These are phyloP conservation scores for Lentinula boryana DNA, from an alignment of 768 basidiomycete genomes.

Conservation along the genomic window DNA sequence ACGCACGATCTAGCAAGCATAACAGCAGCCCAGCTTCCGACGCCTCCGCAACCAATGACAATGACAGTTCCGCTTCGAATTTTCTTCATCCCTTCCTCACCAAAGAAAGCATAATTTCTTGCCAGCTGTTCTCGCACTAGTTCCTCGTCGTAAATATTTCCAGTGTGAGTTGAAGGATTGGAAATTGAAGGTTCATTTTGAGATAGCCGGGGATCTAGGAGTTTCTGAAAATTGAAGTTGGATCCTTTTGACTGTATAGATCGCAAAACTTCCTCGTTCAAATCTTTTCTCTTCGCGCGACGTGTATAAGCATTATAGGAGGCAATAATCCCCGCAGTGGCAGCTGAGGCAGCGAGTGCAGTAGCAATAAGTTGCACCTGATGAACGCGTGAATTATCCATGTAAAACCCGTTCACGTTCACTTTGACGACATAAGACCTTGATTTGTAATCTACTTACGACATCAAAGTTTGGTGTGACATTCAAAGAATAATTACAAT, in stretches of 20 bases:
- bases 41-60: constrained; percentile 92
- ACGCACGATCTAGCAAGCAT: constrained; percentile 90
- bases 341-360: constrained; percentile 57
- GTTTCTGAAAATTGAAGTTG: constrained; percentile 9
- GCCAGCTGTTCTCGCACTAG: constrained; percentile 88
- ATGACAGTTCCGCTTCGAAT: constrained; percentile 75
- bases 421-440: too few relatives aligned
- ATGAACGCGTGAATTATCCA: constrained; percentile 39
- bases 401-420: background rate
- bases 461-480: too few relatives aligned
- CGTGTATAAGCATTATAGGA: constrained; percentile 47
- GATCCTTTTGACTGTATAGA: constrained; percentile 35
- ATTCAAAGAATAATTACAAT: too few relatives aligned
- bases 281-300: constrained; percentile 43
- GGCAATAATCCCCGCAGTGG: constrained; percentile 55
- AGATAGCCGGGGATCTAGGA: background rate
- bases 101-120: constrained; percentile 92
- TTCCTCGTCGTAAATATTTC: constrained; percentile 45
- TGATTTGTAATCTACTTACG: too few relatives aligned
- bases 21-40: constrained; percentile 93
- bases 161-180: background rate
- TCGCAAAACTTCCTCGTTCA: constrained; percentile 51
- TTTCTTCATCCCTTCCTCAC: constrained; percentile 79
- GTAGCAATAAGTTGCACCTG: constrained; percentile 58
- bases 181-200: background rate